Percentiles rank a stretch among this genome's conserved stretches.
Evolutionary conservation across 352 stramenopile genomes (phyloP).

Genomic region (Phytophthora constricta): DNA sequence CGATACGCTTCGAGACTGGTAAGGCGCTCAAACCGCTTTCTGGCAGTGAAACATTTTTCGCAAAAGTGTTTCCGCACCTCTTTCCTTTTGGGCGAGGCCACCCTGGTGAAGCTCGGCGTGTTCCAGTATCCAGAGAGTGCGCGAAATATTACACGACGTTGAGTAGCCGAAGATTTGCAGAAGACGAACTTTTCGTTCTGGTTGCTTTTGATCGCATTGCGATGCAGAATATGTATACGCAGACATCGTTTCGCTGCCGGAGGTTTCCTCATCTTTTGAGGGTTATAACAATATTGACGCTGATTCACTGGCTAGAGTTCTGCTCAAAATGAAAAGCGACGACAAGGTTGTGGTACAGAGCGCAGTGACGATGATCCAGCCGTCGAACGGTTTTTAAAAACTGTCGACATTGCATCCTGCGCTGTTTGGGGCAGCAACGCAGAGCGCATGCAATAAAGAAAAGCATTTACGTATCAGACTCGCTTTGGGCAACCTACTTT

Average conservation of each 20-base stretch:
- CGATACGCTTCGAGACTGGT: too few species aligned
- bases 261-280: slow-evolving; percentile 2
- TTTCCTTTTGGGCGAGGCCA: slow-evolving; percentile 17
- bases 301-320: not conserved
- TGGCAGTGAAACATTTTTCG: slow-evolving; percentile 1
- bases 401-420: not conserved
- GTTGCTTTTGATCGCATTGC: slow-evolving; percentile 17
- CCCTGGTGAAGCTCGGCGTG: not conserved
- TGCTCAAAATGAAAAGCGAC: slow-evolving; percentile 11
- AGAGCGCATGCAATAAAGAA: not conserved
- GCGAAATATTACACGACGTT: slow-evolving; percentile 16
- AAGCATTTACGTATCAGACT: slow-evolving; percentile 12
- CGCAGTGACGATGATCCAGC: not conserved
- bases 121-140: slow-evolving; percentile 13
- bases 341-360: slow-evolving; percentile 2
- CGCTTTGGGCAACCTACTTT: slow-evolving; percentile 10
- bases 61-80: slow-evolving; percentile 4
- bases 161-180: slow-evolving; percentile 14
- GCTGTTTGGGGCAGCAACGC: slow-evolving; percentile 7
- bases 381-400: not conserved
- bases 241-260: slow-evolving; percentile 2
- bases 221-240: slow-evolving; percentile 11
- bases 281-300: not conserved
- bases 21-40: too few species aligned
- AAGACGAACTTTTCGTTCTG: slow-evolving; percentile 20